Conservation (phyloP, 495 filamentous ascomycete species). For the Aspergillus homomorphus region DNA sequence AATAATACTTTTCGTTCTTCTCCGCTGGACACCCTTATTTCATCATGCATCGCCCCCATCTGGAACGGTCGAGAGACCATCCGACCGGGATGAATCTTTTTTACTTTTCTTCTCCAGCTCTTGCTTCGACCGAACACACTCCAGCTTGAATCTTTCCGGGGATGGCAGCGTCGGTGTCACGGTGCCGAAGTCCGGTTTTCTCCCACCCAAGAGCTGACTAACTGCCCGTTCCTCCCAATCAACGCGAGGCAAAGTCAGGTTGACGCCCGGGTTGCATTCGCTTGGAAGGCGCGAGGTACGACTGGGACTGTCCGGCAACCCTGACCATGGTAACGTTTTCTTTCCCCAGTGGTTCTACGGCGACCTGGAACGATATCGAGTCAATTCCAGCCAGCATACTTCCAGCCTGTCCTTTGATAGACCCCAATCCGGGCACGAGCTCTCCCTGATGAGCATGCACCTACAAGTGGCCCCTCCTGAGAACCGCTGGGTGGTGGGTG, state of each 20-base stretch:
- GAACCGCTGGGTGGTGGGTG: not conserved
- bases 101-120: not conserved
- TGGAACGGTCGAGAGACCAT: not conserved
- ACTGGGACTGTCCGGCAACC: constrained; percentile 3
- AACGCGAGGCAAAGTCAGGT: constrained; percentile 1
- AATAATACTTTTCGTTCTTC: not conserved
- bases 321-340: constrained; percentile 6
- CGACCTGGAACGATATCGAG: not conserved
- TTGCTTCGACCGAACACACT: not conserved
- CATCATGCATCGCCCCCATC: not conserved
- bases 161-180: not conserved
- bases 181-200: constrained; percentile 5
- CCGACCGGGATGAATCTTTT: not conserved
- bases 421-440: not conserved
- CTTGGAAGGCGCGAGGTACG: not conserved
- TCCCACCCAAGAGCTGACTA: constrained; percentile 2
- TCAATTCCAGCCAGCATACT: not conserved
- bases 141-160: not conserved
- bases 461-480: not conserved
- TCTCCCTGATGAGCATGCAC: not conserved
- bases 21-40: not conserved
- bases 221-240: constrained; percentile 5
- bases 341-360: constrained; percentile 3
- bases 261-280: constrained; percentile 13
- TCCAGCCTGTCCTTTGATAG: not conserved